These are phyloP conservation scores for Crassisporium funariophilum DNA, from an alignment of 768 basidiomycete species.

Conservation along the genomic window DNA sequence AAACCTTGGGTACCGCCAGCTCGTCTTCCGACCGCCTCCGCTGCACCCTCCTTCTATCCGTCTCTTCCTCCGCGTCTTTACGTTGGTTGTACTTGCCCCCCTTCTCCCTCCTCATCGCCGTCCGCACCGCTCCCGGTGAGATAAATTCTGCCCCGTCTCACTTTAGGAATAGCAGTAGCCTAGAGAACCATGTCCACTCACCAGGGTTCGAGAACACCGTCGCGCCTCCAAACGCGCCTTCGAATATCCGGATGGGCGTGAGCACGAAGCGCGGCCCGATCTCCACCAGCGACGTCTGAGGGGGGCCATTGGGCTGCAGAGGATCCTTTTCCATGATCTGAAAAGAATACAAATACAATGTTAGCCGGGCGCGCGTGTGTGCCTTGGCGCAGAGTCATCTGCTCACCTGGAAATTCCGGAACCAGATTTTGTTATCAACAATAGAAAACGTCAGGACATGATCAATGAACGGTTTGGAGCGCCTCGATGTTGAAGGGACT, in stretches of 20 bases:
- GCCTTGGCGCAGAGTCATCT: constrained; percentile 15
- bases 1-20: constrained; percentile 86
- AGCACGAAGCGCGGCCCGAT: constrained; percentile 98
- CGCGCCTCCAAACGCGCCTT: constrained; percentile 94
- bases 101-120: constrained; percentile 65
- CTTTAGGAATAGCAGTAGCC: constrained; percentile 8
- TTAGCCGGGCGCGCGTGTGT: constrained; percentile 4
- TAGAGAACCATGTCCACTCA: constrained; percentile 35
- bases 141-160: constrained; percentile 96
- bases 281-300: constrained; percentile 88
- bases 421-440: constrained; percentile 97
- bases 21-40: constrained; percentile 73
- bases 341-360: constrained; percentile 12
- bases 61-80: constrained; percentile 77
- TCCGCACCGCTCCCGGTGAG: constrained; percentile 81
- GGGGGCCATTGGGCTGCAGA: constrained; percentile 79
- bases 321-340: constrained; percentile 96
- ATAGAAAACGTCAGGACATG: constrained; percentile 97
- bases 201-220: constrained; percentile 96
- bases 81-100: constrained; percentile 82
- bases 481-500: constrained; percentile 87
- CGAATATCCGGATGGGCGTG: constrained; percentile 97
- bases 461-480: constrained; percentile 96
- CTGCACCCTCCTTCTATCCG: constrained; percentile 60
- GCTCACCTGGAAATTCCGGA: constrained; percentile 93